phyloP scores from a whole-genome alignment of 768 basidiomycete genomes.

The Sporobolomyces pararoseus region DNA sequence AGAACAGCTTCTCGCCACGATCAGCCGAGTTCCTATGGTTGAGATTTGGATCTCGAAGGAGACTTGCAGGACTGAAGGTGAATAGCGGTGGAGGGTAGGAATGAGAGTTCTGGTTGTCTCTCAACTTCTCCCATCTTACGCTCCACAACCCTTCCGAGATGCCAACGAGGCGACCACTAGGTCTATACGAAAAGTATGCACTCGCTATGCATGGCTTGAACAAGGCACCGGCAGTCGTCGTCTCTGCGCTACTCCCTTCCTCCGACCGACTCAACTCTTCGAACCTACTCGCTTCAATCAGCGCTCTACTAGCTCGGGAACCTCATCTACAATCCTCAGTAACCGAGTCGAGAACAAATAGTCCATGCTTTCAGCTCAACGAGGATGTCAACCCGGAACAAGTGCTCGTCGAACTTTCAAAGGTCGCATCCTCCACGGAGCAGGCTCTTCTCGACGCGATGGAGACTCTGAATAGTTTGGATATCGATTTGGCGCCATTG shows the following conservation, averaged over 20 bases:
- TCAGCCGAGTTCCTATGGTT: no score
- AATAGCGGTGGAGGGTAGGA: no score
- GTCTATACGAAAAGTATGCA: slow-evolving; percentile 4
- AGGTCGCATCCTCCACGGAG: no score
- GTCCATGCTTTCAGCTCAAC: not conserved
- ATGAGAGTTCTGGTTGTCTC: not conserved
- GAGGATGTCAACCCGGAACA: not conserved
- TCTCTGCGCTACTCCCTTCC: slow-evolving; percentile 6
- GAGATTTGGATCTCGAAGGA: no score
- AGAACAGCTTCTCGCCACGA: no score
- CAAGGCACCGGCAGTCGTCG: slow-evolving; percentile 16
- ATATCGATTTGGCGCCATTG: slow-evolving; percentile 3
- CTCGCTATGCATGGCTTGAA: not conserved
- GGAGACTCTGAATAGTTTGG: not conserved
- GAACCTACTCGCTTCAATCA: not conserved
- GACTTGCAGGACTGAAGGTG: no score
- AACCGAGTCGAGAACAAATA: not conserved
- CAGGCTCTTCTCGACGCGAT: not conserved
- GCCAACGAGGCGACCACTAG: not conserved
- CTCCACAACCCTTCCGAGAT: not conserved
- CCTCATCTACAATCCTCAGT: slow-evolving; percentile 8
- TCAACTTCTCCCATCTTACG: not conserved
- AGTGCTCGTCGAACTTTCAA: not conserved
- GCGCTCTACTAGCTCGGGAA: not conserved
- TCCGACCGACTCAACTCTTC: not conserved